phyloP scores from a whole-genome alignment of 345 rosid genomes.

The Noccaea bulbosa region DNA sequence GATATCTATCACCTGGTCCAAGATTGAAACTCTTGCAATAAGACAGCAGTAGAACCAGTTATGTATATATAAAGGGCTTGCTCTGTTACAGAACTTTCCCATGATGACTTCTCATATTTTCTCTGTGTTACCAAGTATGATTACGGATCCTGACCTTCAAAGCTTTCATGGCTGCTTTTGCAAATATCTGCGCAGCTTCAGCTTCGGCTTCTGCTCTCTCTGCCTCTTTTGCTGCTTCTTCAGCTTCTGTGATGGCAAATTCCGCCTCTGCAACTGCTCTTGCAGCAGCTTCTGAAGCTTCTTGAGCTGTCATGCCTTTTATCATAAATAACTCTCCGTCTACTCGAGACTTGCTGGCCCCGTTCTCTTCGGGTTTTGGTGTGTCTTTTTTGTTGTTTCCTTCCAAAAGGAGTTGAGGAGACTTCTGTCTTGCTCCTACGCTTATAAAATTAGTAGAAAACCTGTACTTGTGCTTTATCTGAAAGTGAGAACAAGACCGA shows the following conservation, averaged over 20 bases:
- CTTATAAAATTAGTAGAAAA: constrained; percentile 49
- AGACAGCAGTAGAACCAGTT: constrained; percentile 5
- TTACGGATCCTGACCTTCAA: constrained; percentile 52
- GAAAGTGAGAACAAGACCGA: constrained; percentile 35
- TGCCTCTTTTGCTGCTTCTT: constrained; percentile 93
- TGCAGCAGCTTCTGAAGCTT: constrained; percentile 95
- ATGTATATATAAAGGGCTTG: constrained; percentile 28
- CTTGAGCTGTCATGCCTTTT: constrained; percentile 80
- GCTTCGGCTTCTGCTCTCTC: constrained; percentile 97
- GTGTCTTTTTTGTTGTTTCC: constrained; percentile 59
- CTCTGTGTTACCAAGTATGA: constrained; percentile 50
- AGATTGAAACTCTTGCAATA: constrained; percentile 9
- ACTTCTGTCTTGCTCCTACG: constrained; percentile 53
- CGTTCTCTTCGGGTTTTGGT: constrained; percentile 52
- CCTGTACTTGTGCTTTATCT: constrained; percentile 86
- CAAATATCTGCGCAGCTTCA: constrained; percentile 85
- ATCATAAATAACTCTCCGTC: constrained; percentile 65
- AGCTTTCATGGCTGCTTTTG: constrained; percentile 82
- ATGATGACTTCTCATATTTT: background rate
- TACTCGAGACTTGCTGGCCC: constrained; percentile 55
- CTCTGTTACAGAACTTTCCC: constrained; percentile 29
- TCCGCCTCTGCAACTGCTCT: constrained; percentile 96
- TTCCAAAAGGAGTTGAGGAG: constrained; percentile 54
- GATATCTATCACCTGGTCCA: constrained; percentile 30
- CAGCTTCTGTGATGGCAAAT: constrained; percentile 91